Evolutionary conservation across 2,329 filamentous ascomycete species (phyloP).

Genomic region (Epichloe scottii): DNA sequence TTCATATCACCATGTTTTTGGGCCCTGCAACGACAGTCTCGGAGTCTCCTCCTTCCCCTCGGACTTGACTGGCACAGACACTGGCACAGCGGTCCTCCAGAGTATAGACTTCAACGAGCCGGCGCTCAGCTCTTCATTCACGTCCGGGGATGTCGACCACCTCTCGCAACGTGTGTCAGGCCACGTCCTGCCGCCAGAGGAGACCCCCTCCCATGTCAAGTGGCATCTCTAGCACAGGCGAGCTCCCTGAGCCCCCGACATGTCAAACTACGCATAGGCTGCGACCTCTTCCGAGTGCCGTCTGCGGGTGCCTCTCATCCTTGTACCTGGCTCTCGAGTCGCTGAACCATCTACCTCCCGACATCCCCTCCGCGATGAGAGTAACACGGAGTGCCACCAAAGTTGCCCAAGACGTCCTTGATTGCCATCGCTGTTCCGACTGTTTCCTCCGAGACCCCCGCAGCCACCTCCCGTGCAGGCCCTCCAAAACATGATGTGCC

Average conservation of each 20-base stretch:
- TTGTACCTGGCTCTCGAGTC: constrained; percentile 39
- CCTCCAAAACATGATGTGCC: constrained; percentile 47
- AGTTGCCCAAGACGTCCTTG: constrained; percentile 37
- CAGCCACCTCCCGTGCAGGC: constrained; percentile 30
- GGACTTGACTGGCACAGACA: constrained; percentile 8
- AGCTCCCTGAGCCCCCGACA: constrained; percentile 8
- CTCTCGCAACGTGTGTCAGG: constrained; percentile 16
- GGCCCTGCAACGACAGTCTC: constrained; percentile 4
- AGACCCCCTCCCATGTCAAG: constrained; percentile 13
- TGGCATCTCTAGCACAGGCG: constrained; percentile 9
- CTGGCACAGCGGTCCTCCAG: constrained; percentile 18
- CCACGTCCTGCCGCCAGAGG: constrained; percentile 8
- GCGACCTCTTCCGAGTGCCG: constrained; percentile 16
- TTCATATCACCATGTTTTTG: constrained; percentile 8
- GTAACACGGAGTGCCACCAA: constrained; percentile 35
- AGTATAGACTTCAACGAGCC: constrained; percentile 22
- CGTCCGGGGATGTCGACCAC: constrained; percentile 18
- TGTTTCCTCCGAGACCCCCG: constrained; percentile 22
- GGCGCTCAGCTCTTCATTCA: constrained; percentile 12
- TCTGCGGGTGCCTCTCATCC: constrained; percentile 35
- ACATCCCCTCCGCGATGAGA: constrained; percentile 33
- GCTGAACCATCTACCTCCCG: constrained; percentile 32
- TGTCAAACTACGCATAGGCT: constrained; percentile 1
- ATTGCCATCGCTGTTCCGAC: constrained; percentile 37
- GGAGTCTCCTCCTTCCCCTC: constrained; percentile 6